phyloP scores from a whole-genome alignment of 202 grass and related monocot species.

The Carex arenaria region DNA sequence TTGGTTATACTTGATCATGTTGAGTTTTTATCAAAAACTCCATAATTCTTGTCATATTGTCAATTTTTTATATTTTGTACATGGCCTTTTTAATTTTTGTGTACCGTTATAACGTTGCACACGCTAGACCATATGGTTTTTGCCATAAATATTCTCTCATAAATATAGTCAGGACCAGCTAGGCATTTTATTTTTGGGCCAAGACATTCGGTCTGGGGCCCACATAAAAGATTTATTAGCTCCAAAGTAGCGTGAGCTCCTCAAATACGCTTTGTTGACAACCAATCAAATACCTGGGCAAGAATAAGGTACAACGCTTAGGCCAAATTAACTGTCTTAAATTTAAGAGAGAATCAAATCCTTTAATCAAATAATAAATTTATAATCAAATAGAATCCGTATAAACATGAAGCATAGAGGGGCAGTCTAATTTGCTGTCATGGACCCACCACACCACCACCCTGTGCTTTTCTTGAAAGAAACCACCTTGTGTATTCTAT shows the following conservation, averaged over 20 bases:
- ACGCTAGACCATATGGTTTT: neutral
- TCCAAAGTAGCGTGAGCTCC: slow-evolving; percentile 51
- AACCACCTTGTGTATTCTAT: neutral
- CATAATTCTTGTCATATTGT: neutral
- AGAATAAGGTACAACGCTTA: neutral
- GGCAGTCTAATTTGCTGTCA: slow-evolving; percentile 24
- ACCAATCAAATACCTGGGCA: slow-evolving; percentile 40
- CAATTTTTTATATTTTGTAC: neutral
- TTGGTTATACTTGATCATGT: neutral
- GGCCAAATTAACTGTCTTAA: slow-evolving; percentile 6
- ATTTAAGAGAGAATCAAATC: slow-evolving; percentile 16
- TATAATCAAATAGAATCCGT: neutral
- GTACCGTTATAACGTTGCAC: neutral
- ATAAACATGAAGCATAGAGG: slow-evolving; percentile 14
- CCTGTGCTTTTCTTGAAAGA: slow-evolving; percentile 17
- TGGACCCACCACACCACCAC: slow-evolving; percentile 18
- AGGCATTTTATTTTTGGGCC: slow-evolving; percentile 35
- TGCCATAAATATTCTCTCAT: neutral
- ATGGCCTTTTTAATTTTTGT: neutral
- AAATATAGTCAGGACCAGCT: slow-evolving; percentile 22
- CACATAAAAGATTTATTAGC: slow-evolving; percentile 3
- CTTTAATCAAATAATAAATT: slow-evolving; percentile 7
- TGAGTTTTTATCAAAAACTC: neutral
- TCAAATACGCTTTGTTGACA: slow-evolving; percentile 46
- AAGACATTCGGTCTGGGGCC: slow-evolving; percentile 18